Percentiles rank a stretch among this genome's conserved stretches.
These are phyloP conservation scores for Calamus simplicifolius DNA, from an alignment of 176 grass and related monocot species.

Conservation along the genomic window DNA sequence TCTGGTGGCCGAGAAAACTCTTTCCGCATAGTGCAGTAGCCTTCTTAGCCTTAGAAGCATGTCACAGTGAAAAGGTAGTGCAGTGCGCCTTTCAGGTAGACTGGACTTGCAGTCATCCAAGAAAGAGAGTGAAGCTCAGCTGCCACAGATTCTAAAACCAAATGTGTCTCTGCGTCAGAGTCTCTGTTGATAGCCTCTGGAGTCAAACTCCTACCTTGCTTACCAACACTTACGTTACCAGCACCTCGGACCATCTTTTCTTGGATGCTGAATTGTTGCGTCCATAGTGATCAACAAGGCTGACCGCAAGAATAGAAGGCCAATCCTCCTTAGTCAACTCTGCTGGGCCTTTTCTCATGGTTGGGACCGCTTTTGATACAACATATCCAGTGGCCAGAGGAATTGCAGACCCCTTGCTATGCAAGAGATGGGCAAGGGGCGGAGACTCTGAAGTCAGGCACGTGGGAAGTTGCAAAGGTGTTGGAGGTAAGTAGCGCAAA, in stretches of 20 bases:
- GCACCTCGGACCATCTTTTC: conserved; percentile 46
- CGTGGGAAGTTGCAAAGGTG: conserved; percentile 70
- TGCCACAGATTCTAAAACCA: conserved; percentile 52
- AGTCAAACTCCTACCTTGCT: conserved; percentile 37
- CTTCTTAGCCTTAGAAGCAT: conserved; percentile 76
- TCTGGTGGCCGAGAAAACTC: conserved; percentile 44
- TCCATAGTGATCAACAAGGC: conserved; percentile 88
- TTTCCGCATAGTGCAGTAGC: conserved; percentile 78
- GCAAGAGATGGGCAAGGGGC: conserved; percentile 83
- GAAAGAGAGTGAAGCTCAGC: conserved; percentile 81
- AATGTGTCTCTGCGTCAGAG: conserved; percentile 53
- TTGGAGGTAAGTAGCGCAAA: conserved; percentile 69
- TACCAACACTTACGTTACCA: conserved; percentile 12
- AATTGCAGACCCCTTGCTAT: conserved; percentile 87
- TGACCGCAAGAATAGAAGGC: conserved; percentile 59
- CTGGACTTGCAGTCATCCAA: conserved; percentile 86
- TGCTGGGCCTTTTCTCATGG: conserved; percentile 53
- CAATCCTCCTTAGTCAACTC: conserved; percentile 47
- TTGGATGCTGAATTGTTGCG: conserved; percentile 44
- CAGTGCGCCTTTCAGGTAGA: conserved; percentile 62
- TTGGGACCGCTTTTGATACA: conserved; percentile 65
- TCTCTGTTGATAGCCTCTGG: conserved; percentile 36
- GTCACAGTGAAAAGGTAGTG: conserved; percentile 81
- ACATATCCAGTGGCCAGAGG: conserved; percentile 72
- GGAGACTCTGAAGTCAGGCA: conserved; percentile 95